Conservation (phyloP, 225 moss, liverwort and hornwort genomes). For the Pseudisothecium myosuroides region DNA sequence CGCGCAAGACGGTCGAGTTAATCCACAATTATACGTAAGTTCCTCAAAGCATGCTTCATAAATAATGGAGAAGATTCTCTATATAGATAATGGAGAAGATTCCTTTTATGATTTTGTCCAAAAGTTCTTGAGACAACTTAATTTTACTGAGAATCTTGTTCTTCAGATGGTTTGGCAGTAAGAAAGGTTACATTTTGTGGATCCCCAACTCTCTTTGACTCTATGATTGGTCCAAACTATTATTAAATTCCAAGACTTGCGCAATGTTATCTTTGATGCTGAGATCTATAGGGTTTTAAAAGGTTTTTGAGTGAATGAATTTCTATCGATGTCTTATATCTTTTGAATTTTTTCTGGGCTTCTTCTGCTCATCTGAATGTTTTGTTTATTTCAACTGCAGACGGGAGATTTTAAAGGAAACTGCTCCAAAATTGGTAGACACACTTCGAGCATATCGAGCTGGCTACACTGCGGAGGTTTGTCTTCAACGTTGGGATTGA, state of each 20-base stretch:
- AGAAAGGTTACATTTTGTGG: background rate
- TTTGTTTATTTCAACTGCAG: conserved; percentile 8
- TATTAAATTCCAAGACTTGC: background rate
- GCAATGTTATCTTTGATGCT: background rate
- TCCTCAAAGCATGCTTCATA: background rate
- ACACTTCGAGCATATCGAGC: conserved; percentile 84
- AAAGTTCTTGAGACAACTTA: background rate
- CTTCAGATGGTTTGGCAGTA: background rate
- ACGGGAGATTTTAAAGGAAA: conserved; percentile 74
- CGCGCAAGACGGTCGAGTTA: conserved; percentile 79
- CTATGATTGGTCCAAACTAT: background rate
- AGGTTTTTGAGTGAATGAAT: background rate
- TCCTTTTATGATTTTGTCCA: background rate
- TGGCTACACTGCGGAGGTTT: conserved; percentile 85
- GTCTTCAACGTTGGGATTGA: background rate
- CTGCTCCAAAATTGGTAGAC: conserved; percentile 58
- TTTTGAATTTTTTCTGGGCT: background rate
- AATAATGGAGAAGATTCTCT: background rate
- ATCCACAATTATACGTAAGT: conserved; percentile 81
- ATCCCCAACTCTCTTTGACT: background rate
- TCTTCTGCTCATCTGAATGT: background rate
- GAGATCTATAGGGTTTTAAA: background rate
- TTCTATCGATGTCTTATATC: background rate
- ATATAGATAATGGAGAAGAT: background rate
- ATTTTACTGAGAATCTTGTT: background rate